Evolutionary conservation across 805 yeast genomes (phyloP), one percentile per base, ranked within the genome.

Genomic region (Starmerella khaoyaiensis): DNA sequence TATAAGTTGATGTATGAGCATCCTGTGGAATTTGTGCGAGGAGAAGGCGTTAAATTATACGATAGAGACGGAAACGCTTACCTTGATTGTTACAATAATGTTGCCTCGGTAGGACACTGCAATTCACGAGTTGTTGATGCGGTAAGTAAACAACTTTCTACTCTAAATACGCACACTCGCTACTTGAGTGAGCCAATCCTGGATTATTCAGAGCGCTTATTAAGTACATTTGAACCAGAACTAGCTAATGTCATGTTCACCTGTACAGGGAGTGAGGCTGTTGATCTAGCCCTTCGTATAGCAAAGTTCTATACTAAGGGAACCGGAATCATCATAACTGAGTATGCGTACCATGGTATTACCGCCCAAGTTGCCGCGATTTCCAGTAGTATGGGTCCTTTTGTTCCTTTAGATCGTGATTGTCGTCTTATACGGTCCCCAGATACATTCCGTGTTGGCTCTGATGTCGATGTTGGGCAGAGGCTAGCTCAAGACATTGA

Each of bases 1-100:
- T 40, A 40, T 26, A 37, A 40, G 33, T 33, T 40, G 22, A 40
- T 40, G 44, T 40, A 40, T 25, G 44, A 40, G n/a, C 44, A 36
- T 21, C 44, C 44, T 4, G 31, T 40, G 9, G 44, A 40, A 30
- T 36, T 40, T 15, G 44, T 40, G 4, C 37, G 38, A 3, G 41
- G 25, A n/a, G 28, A 33, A 16, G 44, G 44, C 28, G 38, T 32
- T 3, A 23, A 33, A 19, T 21, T 40, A 27, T 40, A 40, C 24
- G 44, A 40, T 23, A 11, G 15, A 18, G 32, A 40, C 3, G 44
- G 41, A 4, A 27, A 32, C 9, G 38, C 28, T 5, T 40, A 36
- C 28, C 37, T 40, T 12, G 44, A 40, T 37, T 40, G 44, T 36
- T 40, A 40, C 36, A 40, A 40, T 33, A 40, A 40, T 22, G 44